Conservation (phyloP, 371 early-diverging fungal species). For the Mucor saturninus region DNA sequence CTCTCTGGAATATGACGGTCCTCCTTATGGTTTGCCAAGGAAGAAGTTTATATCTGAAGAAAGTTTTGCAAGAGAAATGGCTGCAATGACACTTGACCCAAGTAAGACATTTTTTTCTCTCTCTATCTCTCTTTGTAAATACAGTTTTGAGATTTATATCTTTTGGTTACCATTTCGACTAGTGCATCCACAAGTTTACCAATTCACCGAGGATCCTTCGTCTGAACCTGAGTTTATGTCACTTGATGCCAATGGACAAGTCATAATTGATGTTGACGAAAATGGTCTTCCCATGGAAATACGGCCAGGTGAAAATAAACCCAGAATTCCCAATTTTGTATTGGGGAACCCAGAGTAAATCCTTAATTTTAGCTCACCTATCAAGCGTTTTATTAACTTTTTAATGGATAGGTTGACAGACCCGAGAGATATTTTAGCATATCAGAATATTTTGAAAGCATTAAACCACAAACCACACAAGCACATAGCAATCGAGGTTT, state of each 20-base stretch:
- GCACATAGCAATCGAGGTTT: conserved; percentile 7
- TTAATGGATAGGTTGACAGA: conserved; percentile 9
- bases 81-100: conserved; percentile 29
- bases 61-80: conserved; percentile 33
- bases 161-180: too few relatives aligned
- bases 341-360: conserved; percentile 17
- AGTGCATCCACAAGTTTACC: too few relatives aligned
- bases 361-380: not conserved
- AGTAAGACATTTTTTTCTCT: not conserved
- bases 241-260: conserved; percentile 1
- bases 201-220: not conserved
- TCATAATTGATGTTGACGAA: not conserved
- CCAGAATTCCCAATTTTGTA: conserved; percentile 32
- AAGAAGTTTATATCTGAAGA: conserved; percentile 35
- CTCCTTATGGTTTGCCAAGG: conserved; percentile 12
- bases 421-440: conserved; percentile 22
- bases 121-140: too few relatives aligned
- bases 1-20: not conserved
- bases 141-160: too few relatives aligned
- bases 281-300: conserved; percentile 27
- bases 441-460: conserved; percentile 7
- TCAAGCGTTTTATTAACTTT: not conserved
- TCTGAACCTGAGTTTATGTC: not conserved
- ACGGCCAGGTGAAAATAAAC: conserved; percentile 27
- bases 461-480: not conserved